A percentile compares a stretch with the other conserved stretches of the same genome.
Conservation (phyloP, 2,329 filamentous ascomycete species). For the Podosphaera xanthii region DNA sequence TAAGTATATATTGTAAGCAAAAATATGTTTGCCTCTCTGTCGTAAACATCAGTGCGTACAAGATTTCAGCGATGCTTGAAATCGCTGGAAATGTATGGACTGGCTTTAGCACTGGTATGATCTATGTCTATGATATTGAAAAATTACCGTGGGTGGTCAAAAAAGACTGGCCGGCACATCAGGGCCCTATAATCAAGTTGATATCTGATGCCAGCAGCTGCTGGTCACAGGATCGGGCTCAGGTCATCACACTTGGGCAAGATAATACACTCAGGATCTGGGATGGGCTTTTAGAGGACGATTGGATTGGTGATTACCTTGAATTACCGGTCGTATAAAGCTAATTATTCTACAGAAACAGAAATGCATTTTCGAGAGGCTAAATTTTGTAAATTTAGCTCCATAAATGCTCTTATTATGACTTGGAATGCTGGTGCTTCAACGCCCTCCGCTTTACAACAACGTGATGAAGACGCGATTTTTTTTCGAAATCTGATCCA, state of each 20-base stretch:
- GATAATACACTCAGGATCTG: slow-evolving; percentile 70
- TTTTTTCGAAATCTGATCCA: slow-evolving; percentile 68
- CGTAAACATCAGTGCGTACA: slow-evolving; percentile 77
- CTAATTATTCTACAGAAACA: slow-evolving; percentile 27
- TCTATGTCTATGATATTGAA: slow-evolving; percentile 75
- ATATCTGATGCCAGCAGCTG: slow-evolving; percentile 58
- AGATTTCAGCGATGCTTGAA: slow-evolving; percentile 70
- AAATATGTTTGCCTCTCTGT: slow-evolving; percentile 60
- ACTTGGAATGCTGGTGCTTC: slow-evolving; percentile 97
- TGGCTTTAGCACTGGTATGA: slow-evolving; percentile 80
- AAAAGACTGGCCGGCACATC: slow-evolving; percentile 90
- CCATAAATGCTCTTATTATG: slow-evolving; percentile 58
- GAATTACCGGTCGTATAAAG: slow-evolving; percentile 7
- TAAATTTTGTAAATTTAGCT: slow-evolving; percentile 67
- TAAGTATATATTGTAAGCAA: slow-evolving; percentile 65
- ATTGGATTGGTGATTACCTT: slow-evolving; percentile 46
- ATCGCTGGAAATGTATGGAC: slow-evolving; percentile 76
- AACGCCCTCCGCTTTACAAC: slow-evolving; percentile 62
- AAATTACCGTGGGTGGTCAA: slow-evolving; percentile 68
- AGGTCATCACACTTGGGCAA: slow-evolving; percentile 68
- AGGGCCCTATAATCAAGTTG: slow-evolving; percentile 58
- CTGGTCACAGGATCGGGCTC: slow-evolving; percentile 63
- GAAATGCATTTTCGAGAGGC: slow-evolving; percentile 69
- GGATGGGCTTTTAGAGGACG: slow-evolving; percentile 83
- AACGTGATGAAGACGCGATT: slow-evolving; percentile 42